Evolutionary conservation across 495 filamentous ascomycete genomes (phyloP), one percentile per base, ranked within the genome.

Genomic region (Astrocystis sublimbata): DNA sequence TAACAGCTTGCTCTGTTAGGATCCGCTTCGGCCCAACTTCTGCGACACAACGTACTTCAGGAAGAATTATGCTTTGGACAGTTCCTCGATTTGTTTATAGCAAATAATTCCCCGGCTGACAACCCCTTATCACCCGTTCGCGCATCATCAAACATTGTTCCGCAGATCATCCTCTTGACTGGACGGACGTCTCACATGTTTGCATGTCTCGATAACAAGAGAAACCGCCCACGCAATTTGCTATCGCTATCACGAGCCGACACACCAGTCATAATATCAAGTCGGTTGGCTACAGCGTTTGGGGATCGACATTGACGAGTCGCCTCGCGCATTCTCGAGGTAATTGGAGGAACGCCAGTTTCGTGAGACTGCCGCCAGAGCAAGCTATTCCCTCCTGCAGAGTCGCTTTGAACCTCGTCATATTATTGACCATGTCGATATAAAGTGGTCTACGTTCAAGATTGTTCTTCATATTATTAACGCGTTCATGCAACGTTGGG

Each of bases 21-120:
- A 58, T 63, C 52, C 60, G 53, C 43, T 56, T 63, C 49, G 2
- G 15, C 43, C 40, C 52, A 26, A 63, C 42, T 47, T 58, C 52
- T 54, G 52, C 61, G 61, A 63, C 61, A 58, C 53, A 50, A 58
- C 43, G 43, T 55, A 57, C 61, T 58, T 63, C 61, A 56, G 61
- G 28, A 58, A 24, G 42, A 30, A 31, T n/a, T 17, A 45, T 51
- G 50, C 52, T 61, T 62, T 51, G 33, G 21, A 28, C 38, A 47
- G 41, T 52, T 33, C 45, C 46, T 50, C 23, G 7, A 45, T 41
- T 19, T 35, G 24, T 31, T n/a, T 51, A 33, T 49, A 36, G 26
- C 33, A 35, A 45, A 53, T n/a, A 62, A 47, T 28, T 38, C 42
- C 30, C 35, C 7, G 42, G 26, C 58, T 42, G 7, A 28, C 30